Evolutionary conservation across 306 rosid genomes (phyloP).

Genomic region (Lithocarpus polystachyus): DNA sequence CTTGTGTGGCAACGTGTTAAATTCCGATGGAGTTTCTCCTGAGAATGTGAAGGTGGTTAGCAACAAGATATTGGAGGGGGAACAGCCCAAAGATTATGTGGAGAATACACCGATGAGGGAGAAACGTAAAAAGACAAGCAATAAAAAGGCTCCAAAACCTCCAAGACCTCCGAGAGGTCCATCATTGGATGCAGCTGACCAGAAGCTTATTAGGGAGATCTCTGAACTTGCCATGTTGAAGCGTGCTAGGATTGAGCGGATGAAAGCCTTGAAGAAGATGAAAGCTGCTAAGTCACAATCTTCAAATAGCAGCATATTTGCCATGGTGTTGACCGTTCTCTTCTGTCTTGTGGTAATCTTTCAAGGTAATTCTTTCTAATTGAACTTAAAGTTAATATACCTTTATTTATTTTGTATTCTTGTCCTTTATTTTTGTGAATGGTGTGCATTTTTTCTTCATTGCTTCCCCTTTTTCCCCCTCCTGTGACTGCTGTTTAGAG

Average conservation of each 20-base stretch:
- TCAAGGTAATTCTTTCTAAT: conserved; percentile 57
- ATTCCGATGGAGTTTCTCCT: conserved; percentile 29
- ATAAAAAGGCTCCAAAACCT: conserved; percentile 73
- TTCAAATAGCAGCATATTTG: conserved; percentile 45
- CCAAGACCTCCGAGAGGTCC: conserved; percentile 95
- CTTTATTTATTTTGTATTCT: neutral
- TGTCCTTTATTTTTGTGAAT: conserved; percentile 2
- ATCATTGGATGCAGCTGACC: conserved; percentile 78
- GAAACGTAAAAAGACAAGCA: conserved; percentile 63
- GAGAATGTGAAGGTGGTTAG: conserved; percentile 30
- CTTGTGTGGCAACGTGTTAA: conserved; percentile 34
- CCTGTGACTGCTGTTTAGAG: neutral
- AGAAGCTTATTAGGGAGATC: conserved; percentile 73
- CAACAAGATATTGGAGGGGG: conserved; percentile 28
- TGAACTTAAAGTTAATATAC: neutral
- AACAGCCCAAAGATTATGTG: conserved; percentile 19
- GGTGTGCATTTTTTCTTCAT: neutral
- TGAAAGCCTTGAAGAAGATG: conserved; percentile 78
- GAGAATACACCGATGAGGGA: conserved; percentile 52
- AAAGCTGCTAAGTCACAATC: conserved; percentile 58
- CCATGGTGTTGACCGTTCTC: conserved; percentile 69
- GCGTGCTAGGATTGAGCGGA: conserved; percentile 74
- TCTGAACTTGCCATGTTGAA: conserved; percentile 77
- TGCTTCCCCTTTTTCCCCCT: neutral
- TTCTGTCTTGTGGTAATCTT: conserved; percentile 72